A percentile compares a stretch with the other conserved stretches of the same genome.
Evolutionary conservation across 75 land plant genomes (phyloP).

Genomic region (Pinus taeda): DNA sequence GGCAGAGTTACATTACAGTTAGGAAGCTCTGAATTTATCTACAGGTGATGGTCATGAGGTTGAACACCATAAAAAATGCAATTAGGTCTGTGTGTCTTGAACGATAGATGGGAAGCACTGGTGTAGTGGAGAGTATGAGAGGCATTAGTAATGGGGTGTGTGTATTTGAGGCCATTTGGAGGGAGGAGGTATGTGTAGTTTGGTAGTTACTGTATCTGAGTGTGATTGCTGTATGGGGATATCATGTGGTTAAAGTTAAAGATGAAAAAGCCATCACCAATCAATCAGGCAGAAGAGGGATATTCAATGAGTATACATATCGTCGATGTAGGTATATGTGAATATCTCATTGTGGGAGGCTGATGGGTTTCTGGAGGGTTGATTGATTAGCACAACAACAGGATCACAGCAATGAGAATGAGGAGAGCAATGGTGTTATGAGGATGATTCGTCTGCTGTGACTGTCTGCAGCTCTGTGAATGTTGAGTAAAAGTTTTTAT

Average conservation of each 20-base stretch:
- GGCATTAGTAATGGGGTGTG: not conserved
- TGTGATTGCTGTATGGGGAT: not conserved
- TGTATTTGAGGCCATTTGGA: not conserved
- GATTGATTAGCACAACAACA: not conserved
- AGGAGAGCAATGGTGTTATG: not conserved
- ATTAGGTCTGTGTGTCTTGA: not conserved
- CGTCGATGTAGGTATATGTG: not conserved
- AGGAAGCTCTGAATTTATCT: not conserved
- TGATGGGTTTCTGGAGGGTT: not conserved
- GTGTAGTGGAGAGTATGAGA: too few relatives aligned
- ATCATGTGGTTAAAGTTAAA: too few relatives aligned
- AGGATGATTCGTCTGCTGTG: not conserved
- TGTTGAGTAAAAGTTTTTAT: not conserved
- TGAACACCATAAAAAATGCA: not conserved
- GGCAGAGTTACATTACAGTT: not conserved
- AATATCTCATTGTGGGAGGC: not conserved
- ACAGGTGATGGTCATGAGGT: not conserved
- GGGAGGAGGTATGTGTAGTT: not conserved
- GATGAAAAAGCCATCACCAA: not conserved
- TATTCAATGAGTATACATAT: not conserved
- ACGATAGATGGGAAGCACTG: not conserved
- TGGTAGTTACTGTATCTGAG: slow-evolving; percentile 1
- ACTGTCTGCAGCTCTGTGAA: not conserved
- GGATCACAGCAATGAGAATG: too few relatives aligned
- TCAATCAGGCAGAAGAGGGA: not conserved